Percentiles rank a stretch among this genome's conserved stretches.
phyloP scores from a whole-genome alignment of 345 rosid genomes.

The Jatropha curcas region DNA sequence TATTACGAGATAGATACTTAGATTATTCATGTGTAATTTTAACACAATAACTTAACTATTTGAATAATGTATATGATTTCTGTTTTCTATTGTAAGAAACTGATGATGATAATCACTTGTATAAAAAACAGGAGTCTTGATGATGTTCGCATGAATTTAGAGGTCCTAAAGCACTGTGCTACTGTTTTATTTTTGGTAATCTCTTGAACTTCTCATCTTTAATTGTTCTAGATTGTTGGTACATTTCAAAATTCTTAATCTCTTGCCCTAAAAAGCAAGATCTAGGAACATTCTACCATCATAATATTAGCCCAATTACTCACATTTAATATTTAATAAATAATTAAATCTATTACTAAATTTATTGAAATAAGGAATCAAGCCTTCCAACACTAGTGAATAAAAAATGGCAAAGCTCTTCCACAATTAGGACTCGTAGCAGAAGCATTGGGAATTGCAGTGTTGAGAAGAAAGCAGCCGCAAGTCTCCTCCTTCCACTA shows the following conservation, averaged over 20 bases:
- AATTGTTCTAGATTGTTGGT: too few species aligned
- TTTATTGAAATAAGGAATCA: conserved; percentile 52
- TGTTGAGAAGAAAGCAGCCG: conserved; percentile 35
- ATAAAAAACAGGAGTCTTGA: conserved; percentile 64
- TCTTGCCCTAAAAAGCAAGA: too few species aligned
- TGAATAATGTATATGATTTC: too few species aligned
- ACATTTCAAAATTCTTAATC: too few species aligned
- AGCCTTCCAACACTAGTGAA: conserved; percentile 61
- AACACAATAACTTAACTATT: too few species aligned
- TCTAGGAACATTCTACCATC: too few species aligned
- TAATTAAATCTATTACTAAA: too few species aligned
- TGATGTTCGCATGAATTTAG: conserved; percentile 86
- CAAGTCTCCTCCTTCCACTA: conserved; percentile 44
- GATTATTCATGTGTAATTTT: too few species aligned
- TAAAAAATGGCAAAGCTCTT: conserved; percentile 48
- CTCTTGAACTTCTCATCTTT: background rate
- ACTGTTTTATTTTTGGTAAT: conserved; percentile 84
- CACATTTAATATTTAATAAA: too few species aligned
- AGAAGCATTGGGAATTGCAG: conserved; percentile 43
- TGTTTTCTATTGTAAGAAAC: too few species aligned
- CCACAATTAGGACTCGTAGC: conserved; percentile 64
- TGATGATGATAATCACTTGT: background rate
- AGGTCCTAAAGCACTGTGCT: conserved; percentile 86
- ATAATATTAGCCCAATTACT: too few species aligned
- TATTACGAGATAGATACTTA: too few species aligned